These are phyloP conservation scores for Cylindrotheca fusiformis DNA, from an alignment of 108 stramenopile genomes.

Conservation along the genomic window DNA sequence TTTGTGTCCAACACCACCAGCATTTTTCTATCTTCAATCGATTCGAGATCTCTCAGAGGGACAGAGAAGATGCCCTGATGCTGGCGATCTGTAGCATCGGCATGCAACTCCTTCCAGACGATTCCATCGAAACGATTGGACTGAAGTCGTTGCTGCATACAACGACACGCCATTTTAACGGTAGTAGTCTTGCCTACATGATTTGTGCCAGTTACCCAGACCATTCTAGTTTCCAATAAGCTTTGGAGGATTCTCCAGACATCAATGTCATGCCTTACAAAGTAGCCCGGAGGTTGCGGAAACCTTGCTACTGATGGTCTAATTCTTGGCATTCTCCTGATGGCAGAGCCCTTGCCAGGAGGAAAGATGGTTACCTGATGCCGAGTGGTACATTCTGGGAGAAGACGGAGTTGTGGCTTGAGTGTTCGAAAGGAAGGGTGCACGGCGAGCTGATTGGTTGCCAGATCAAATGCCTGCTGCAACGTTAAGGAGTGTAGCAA, in stretches of 20 bases:
- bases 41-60: background rate
- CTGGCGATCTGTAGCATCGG: too few relatives aligned
- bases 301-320: background rate
- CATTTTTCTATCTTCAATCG: background rate
- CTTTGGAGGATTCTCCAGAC: background rate
- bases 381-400: background rate
- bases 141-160: background rate
- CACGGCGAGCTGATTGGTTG: background rate
- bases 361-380: background rate
- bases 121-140: background rate
- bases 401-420: background rate
- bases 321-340: too few relatives aligned
- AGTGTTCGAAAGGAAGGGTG: background rate
- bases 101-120: background rate
- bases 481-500: background rate
- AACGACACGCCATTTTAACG: background rate
- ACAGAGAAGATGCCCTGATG: background rate
- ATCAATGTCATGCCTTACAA: background rate
- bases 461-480: background rate
- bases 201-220: background rate
- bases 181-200: background rate
- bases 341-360: background rate
- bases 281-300: background rate
- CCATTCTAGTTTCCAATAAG: background rate
- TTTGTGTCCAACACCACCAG: background rate